These are phyloP conservation scores for Chlamydomonas incerta DNA, from an alignment of 139 green algal genomes.

Conservation along the genomic window DNA sequence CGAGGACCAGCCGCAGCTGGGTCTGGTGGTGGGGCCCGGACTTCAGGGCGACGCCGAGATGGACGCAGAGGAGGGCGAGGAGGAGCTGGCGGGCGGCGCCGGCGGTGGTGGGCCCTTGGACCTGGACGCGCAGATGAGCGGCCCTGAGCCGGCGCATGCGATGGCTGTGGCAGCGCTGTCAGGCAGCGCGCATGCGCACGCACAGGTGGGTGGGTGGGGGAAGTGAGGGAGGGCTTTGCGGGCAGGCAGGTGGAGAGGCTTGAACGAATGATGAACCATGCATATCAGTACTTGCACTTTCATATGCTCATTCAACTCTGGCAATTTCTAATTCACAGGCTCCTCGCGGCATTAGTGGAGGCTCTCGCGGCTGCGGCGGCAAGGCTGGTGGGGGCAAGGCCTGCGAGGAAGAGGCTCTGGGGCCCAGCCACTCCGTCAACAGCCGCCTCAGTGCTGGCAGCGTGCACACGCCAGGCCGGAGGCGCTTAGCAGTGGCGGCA, in stretches of 20 bases:
- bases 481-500: background rate
- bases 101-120: too few species aligned
- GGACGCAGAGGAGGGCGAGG: too few species aligned
- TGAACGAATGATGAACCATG: too few species aligned
- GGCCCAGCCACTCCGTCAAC: constrained; percentile 36
- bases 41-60: too few species aligned
- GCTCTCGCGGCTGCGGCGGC: too few species aligned
- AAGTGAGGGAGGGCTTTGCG: background rate
- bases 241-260: too few species aligned
- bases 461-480: constrained; percentile 32
- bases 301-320: too few species aligned
- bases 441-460: constrained; percentile 31
- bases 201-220: background rate
- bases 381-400: background rate
- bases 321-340: background rate
- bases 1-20: too few species aligned
- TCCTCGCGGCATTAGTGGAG: constrained; percentile 3
- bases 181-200: constrained; percentile 8
- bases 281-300: too few species aligned
- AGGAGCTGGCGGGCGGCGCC: too few species aligned
- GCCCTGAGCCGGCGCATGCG: background rate
- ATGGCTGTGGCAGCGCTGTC: constrained; percentile 9
- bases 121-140: constrained; percentile 19
- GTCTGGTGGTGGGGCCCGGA: too few species aligned
- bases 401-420: background rate